Evolutionary conservation across 306 rosid species (phyloP), one percentile per base, ranked within the genome.

Genomic region (Ormosia emarginata): DNA sequence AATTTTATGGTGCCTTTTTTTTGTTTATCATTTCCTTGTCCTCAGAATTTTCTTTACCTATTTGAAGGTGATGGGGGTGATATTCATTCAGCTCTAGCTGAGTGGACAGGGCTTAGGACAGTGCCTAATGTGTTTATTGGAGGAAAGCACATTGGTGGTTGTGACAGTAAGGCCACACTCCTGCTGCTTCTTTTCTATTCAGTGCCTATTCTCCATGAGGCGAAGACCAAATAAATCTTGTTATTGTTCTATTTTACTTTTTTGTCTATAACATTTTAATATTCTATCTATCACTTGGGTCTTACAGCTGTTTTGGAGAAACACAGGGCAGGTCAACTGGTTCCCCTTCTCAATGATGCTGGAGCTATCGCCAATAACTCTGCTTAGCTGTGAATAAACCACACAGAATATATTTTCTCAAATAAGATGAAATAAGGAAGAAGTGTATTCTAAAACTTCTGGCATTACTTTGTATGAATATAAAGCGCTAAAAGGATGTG

Each of bases 101-200:
- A 81, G 46, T 81, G 87, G 88, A 87, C 90, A 4, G 88, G 86
- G 24, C 86, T 17, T 0, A 73, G 68, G 65, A 87, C 88, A 4
- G 98, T 94, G 13, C 97, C 98, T 49, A 94, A 88, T 10, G 98
- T 94, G 82, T 92, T 92, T 70, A 90, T 94, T 33, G 97, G 87
- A 63, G 92, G 93, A 46, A 89, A 94, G 18, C 88, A 81, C 76
- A 81, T 87, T 30, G 90, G 90, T 78, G 90, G 84, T 53, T 87
- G 90, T 84, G 90, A 87, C 63, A 10, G 86, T 87, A 84, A 80
- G 87, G 6, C 65, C n/a, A 50, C 24, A 0, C 12, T 68, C 14
- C 5, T 11, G 0, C 33, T 46, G 2, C 57, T 56, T 74, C 41
- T 49, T 70, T 57, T 64, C 6, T 11, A 13, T 32, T 63, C 9